A percentile compares a stretch with the other conserved stretches of the same genome.
Evolutionary conservation across 2,329 filamentous ascomycete species (phyloP).

Genomic region (Diaporthe amygdali): DNA sequence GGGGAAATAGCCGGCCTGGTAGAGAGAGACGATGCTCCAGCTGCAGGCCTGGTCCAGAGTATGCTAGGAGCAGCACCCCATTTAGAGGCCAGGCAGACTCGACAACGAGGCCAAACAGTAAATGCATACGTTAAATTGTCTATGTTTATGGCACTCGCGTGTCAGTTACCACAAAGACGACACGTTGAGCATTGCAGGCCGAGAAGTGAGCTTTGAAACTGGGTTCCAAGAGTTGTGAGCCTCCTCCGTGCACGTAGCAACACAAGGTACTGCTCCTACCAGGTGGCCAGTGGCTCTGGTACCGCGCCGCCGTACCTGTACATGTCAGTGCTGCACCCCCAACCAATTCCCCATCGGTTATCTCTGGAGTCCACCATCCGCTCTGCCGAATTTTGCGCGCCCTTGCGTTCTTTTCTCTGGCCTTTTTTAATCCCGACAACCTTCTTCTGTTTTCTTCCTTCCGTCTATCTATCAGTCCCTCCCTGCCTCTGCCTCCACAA

Average conservation of each 20-base stretch:
- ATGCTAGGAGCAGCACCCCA: background rate
- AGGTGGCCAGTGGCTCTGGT: background rate
- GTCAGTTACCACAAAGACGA: background rate
- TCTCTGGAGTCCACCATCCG: constrained; percentile 16
- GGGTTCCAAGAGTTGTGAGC: background rate
- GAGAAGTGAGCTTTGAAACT: background rate
- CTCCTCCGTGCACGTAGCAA: background rate
- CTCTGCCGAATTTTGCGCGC: constrained; percentile 27
- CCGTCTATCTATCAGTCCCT: constrained; percentile 30
- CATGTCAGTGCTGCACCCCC: background rate
- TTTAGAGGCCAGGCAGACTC: background rate
- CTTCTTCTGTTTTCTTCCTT: constrained; percentile 41
- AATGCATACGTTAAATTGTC: background rate
- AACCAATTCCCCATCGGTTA: constrained; percentile 12
- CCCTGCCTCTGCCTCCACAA: constrained; percentile 52
- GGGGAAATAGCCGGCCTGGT: background rate
- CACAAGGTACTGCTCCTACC: background rate
- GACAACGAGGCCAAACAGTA: background rate
- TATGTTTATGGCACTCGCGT: background rate
- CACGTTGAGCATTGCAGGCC: background rate
- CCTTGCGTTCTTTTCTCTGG: constrained; percentile 35
- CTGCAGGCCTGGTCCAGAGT: background rate
- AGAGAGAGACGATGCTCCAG: background rate
- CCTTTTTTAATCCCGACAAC: constrained; percentile 38
- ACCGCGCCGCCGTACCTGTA: background rate